Percentiles rank a stretch among this genome's conserved stretches.
Evolutionary conservation across 306 rosid genomes (phyloP).

Genomic region (Dryas alaskensis): DNA sequence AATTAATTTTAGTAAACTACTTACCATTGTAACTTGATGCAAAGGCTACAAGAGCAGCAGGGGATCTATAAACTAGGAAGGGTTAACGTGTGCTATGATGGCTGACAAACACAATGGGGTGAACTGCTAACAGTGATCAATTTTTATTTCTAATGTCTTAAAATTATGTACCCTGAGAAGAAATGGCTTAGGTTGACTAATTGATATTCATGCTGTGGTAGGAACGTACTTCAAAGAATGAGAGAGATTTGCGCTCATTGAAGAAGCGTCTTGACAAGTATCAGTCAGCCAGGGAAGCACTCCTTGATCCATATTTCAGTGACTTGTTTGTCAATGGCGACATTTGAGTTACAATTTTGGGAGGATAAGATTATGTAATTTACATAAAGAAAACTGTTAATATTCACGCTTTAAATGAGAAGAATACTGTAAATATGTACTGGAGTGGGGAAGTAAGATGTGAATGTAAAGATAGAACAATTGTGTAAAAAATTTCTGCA

Average conservation of each 20-base stretch:
- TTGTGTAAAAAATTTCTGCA: too few relatives aligned
- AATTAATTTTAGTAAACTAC: conserved; percentile 20
- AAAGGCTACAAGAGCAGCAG: conserved; percentile 1
- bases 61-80: background rate
- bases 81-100: background rate
- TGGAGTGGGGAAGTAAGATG: background rate
- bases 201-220: conserved; percentile 30
- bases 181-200: conserved; percentile 8
- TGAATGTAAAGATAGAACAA: too few relatives aligned
- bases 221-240: conserved; percentile 74
- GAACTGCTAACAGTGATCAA: background rate
- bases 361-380: conserved; percentile 3
- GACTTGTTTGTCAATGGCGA: conserved; percentile 41
- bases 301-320: conserved; percentile 63
- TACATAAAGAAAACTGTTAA: background rate
- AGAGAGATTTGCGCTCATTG: conserved; percentile 83
- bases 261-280: conserved; percentile 80
- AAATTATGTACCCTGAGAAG: background rate
- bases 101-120: background rate
- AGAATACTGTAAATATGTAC: background rate
- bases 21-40: background rate
- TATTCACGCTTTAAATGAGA: background rate
- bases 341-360: background rate
- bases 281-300: conserved; percentile 79
- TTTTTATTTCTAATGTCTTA: background rate